Conservation (phyloP, 192 early-diverging fungal genomes). For the Backusella tarrabulga region DNA sequence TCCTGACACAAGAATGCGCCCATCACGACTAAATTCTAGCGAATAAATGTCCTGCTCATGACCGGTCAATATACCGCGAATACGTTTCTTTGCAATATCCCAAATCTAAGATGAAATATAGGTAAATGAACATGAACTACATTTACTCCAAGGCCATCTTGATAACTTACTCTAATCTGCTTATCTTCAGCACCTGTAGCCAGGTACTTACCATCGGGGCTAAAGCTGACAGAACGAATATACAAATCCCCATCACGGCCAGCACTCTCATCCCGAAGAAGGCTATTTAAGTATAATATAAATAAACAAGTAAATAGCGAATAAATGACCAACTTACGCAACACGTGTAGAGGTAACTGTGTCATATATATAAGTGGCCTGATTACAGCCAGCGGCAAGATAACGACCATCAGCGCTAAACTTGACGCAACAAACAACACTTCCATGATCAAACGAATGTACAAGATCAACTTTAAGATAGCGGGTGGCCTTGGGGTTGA, state of each 20-base stretch:
- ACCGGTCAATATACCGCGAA: conserved; percentile 73
- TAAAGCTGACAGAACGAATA: conserved; percentile 95
- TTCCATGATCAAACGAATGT: conserved; percentile 58
- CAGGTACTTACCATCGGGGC: conserved; percentile 84
- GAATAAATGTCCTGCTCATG: conserved; percentile 98
- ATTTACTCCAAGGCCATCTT: background rate
- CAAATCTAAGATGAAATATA: conserved; percentile 48
- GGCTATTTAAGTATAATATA: conserved; percentile 43
- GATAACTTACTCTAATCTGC: conserved; percentile 72
- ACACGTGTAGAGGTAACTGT: conserved; percentile 42
- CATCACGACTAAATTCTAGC: conserved; percentile 91
- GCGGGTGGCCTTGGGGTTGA: conserved; percentile 68
- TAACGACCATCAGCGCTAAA: conserved; percentile 93
- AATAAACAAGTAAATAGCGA: background rate
- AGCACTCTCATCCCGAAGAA: conserved; percentile 74
- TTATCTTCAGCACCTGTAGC: conserved; percentile 98
- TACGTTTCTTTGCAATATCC: conserved; percentile 67
- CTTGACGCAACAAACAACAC: conserved; percentile 97
- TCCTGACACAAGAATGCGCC: conserved; percentile 85
- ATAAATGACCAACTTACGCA: conserved; percentile 13
- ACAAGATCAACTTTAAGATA: conserved; percentile 68
- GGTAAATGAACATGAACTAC: background rate
- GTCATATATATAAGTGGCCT: conserved; percentile 88
- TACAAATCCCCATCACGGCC: conserved; percentile 86
- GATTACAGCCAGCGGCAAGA: conserved; percentile 95